A percentile compares a stretch with the other conserved stretches of the same genome.
phyloP scores from a whole-genome alignment of 192 early-diverging fungal genomes.

The Gonapodya prolifera region DNA sequence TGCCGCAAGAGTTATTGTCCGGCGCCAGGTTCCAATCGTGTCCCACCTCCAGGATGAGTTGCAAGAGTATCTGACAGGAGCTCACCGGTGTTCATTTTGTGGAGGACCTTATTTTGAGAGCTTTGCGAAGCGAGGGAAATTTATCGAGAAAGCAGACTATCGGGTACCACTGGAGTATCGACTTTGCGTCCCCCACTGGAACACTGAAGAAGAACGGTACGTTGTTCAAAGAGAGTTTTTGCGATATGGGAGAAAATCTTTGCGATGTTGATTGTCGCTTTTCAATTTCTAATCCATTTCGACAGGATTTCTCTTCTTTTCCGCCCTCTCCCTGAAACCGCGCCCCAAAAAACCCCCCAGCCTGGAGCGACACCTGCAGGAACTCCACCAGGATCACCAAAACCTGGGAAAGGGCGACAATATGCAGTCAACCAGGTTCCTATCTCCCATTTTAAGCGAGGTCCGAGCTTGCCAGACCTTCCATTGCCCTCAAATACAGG shows the following conservation, averaged over 20 bases:
- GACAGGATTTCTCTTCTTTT: conserved; percentile 38
- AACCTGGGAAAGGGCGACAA: not conserved
- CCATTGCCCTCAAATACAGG: too few species aligned
- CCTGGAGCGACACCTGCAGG: not conserved
- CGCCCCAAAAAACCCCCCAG: conserved; percentile 18
- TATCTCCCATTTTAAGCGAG: not conserved
- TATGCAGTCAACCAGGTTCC: not conserved
- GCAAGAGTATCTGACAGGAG: conserved; percentile 47
- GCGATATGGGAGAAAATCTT: not conserved
- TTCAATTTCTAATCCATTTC: too few species aligned
- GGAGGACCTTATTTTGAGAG: conserved; percentile 64
- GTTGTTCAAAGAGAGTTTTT: not conserved
- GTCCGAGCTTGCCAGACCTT: not conserved
- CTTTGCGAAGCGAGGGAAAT: conserved; percentile 38
- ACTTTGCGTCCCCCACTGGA: conserved; percentile 66
- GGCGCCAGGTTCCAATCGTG: conserved; percentile 46
- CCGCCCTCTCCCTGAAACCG: conserved; percentile 40
- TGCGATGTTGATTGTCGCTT: too few species aligned
- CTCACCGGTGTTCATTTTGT: conserved; percentile 57
- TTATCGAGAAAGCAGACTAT: conserved; percentile 43
- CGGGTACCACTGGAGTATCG: conserved; percentile 53
- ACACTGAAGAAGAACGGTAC: conserved; percentile 47
- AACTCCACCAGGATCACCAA: not conserved
- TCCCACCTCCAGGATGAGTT: conserved; percentile 33
- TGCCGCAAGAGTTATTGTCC: conserved; percentile 58